Conservation (phyloP, 2,329 filamentous ascomycete species). For the Nemania sp. region DNA sequence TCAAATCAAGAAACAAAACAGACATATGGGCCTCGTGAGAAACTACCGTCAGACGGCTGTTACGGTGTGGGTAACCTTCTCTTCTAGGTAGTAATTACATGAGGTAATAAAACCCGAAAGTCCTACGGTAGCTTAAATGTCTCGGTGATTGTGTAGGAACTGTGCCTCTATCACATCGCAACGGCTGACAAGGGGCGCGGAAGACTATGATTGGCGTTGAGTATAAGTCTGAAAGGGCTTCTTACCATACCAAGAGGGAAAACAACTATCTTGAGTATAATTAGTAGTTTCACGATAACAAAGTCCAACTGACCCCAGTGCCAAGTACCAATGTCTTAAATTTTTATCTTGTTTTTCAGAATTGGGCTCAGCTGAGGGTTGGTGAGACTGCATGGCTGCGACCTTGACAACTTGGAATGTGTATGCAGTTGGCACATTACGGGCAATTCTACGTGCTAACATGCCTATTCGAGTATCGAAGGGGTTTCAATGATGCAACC, state of each 20-base stretch:
- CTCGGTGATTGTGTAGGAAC: neutral
- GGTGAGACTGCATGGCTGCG: neutral
- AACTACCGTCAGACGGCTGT: conserved; percentile 11
- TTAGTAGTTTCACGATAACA: neutral
- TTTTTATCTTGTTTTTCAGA: neutral
- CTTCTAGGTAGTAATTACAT: conserved; percentile 1
- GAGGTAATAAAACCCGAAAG: conserved; percentile 11
- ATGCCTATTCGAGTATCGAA: neutral
- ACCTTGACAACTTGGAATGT: neutral
- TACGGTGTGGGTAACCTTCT: conserved; percentile 6
- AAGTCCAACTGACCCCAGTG: neutral
- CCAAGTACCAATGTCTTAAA: neutral
- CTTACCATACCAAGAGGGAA: neutral
- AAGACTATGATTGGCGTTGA: neutral
- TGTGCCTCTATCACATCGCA: neutral
- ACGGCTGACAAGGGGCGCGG: neutral
- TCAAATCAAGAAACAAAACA: conserved; percentile 11
- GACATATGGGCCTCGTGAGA: neutral
- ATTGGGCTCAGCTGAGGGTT: neutral
- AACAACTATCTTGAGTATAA: neutral
- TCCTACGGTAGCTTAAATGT: conserved; percentile 6
- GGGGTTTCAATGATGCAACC: neutral
- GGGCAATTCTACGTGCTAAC: neutral
- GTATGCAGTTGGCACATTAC: neutral
- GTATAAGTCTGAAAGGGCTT: neutral